Base-by-base conservation (phyloP, 1,139 yeast genomes). In the Candida neerlandica region DNA sequence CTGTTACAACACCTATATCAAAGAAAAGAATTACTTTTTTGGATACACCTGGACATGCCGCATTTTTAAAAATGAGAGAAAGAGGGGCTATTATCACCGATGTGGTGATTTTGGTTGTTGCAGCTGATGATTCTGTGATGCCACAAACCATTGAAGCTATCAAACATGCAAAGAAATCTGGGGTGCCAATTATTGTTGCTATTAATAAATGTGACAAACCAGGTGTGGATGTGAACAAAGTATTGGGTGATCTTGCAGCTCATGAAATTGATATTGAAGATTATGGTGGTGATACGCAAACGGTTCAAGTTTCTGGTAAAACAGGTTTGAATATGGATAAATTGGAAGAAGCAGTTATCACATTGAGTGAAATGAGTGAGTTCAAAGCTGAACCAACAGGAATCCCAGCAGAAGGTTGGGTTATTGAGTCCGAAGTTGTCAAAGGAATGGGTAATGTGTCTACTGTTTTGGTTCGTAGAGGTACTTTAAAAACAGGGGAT, bases 1-100 rank as follows among this genome's bases (percentile, higher is more conserved):
- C 95, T 6, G 96, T 94, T 21, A 73, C 77, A 12, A 81, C 96
- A 0, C 92, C 95, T 0, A 66, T 81, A 1, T 83, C 95, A 1
- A 84, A 86, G 59, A 86, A 85, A 64, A 75, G 75, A 47, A 89
- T 94, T 56, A 92, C 98, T 0, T 92, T 94, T 57, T 75, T 94
- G 55, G 99, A 94, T 66, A 94, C 99, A 0, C 99, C 99, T 0
- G 99, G 99, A 0, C 99, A 94, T 69, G 96, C 97, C 12, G 99
- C 98, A 0, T 94, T 94, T 63, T 75, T 94, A 57, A 91, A 91
- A 60, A 92, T 94, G 97, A 81, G 99, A 58, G 96, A 94, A 70
- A 79, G 99, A 58, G 99, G 99, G 42, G 98, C 99, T 0, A 85
- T 84, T 58, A 83, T 92, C 44, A 94, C 99, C 0, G 99, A 94